These are phyloP conservation scores for Cyclocybe aegerita DNA, from an alignment of 768 basidiomycete species.

Conservation along the genomic window DNA sequence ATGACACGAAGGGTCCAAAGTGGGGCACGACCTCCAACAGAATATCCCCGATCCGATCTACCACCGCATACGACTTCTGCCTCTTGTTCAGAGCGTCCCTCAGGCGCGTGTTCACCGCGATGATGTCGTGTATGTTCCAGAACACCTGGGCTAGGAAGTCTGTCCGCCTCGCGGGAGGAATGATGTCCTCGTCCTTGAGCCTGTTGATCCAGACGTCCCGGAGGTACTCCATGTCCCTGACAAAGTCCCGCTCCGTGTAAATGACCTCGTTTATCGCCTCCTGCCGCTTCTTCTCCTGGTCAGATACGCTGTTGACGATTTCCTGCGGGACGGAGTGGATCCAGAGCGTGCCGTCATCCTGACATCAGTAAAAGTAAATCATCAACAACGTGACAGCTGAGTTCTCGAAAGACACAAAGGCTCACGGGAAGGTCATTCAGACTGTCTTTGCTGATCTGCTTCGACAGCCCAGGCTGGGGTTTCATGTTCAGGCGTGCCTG, in stretches of 20 bases:
- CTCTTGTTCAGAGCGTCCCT: slow-evolving; percentile 93
- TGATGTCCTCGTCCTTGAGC: slow-evolving; percentile 71
- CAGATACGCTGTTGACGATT: slow-evolving; percentile 88
- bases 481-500: slow-evolving; percentile 94
- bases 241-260: slow-evolving; percentile 95
- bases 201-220: slow-evolving; percentile 94
- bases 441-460: slow-evolving; percentile 80
- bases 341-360: slow-evolving; percentile 80
- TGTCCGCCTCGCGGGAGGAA: slow-evolving; percentile 71
- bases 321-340: slow-evolving; percentile 95
- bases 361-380: slow-evolving; percentile 2
- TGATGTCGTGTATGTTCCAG: slow-evolving; percentile 96
- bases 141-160: slow-evolving; percentile 94
- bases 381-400: not conserved
- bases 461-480: slow-evolving; percentile 84
- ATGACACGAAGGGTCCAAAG: slow-evolving; percentile 91
- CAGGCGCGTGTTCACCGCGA: slow-evolving; percentile 87
- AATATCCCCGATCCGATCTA: slow-evolving; percentile 90
- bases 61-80: slow-evolving; percentile 93
- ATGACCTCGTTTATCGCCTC: slow-evolving; percentile 98
- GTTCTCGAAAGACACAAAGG: slow-evolving; percentile 5
- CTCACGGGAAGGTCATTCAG: slow-evolving; percentile 74
- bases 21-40: slow-evolving; percentile 82
- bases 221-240: slow-evolving; percentile 96
- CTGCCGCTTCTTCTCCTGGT: slow-evolving; percentile 92